Base-by-base conservation (phyloP, 768 basidiomycete genomes). In the Leucocoprinus leucothites region DNA sequence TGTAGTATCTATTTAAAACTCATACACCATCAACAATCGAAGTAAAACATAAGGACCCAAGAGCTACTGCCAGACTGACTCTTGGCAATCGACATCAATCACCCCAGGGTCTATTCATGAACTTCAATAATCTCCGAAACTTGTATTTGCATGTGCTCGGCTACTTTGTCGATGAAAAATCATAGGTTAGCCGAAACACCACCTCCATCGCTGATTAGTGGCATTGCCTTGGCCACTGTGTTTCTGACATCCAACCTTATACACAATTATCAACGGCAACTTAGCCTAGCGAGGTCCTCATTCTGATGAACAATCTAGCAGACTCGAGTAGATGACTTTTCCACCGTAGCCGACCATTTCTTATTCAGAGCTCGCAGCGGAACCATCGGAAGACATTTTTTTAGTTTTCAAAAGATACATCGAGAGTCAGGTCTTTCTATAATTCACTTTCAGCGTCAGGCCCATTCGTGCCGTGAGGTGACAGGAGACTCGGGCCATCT, bases 261-360 rank as follows among this genome's bases (percentile, higher is more conserved):
- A 21, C 19, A 21, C 26, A 43, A 36, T 18, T n/a, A 44, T 28
- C 24, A 38, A 18, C 40, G 24, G 25, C 22, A 36, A 22, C 21
- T 46, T 26, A 9, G 21, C 48, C 18, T 18, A 14, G 14, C 19
- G n/a, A n/a, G n/a, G n/a, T n/a, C n/a, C n/a, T 26, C 25, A 6
- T 31, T 35, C 25, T 52, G 28, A 43, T 52, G 19, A 5, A 26
- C 16, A 22, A n/a, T 28, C 26, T 34, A 31, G 51, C 19, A 53
- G 51, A 44, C 42, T 36, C 51, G 51, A 45, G 51, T 53, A 53
- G 28, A 14, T n/a, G 25, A 21, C 24, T n/a, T 36, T 22, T 34
- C 8, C 16, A 3, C 28, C 18, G 6, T 44, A 53, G 19, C 43
- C 51, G 51, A 35, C 31, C 13, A 21, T 21, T 31, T 34, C 40